Conservation (phyloP, 2,329 filamentous ascomycete genomes). For the Xylogone sp. region DNA sequence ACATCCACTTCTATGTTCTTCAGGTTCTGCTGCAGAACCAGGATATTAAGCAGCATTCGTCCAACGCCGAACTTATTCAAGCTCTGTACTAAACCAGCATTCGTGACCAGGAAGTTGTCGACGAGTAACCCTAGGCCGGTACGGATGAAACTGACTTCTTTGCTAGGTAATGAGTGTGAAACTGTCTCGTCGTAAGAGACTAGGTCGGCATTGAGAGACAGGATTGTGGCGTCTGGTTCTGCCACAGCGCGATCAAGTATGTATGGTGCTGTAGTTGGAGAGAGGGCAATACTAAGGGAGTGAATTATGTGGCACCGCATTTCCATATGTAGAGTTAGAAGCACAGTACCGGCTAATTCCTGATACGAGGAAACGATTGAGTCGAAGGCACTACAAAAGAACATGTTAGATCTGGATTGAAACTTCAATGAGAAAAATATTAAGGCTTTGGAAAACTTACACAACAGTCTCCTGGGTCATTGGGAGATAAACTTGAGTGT, state of each 20-base stretch:
- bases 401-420: constrained; percentile 2
- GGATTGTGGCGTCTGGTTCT: constrained; percentile 74
- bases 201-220: constrained; percentile 80
- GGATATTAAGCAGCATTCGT: constrained; percentile 89
- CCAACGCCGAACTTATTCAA: constrained; percentile 83
- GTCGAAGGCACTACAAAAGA: constrained; percentile 67
- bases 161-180: constrained; percentile 64
- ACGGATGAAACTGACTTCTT: constrained; percentile 73
- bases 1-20: constrained; percentile 82
- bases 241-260: constrained; percentile 67
- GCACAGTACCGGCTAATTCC: constrained; percentile 71
- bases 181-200: constrained; percentile 85
- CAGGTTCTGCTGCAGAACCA: constrained; percentile 93
- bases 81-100: constrained; percentile 65
- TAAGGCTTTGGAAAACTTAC: constrained; percentile 45
- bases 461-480: constrained; percentile 81
- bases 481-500: constrained; percentile 73
- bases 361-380: constrained; percentile 79
- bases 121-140: constrained; percentile 73
- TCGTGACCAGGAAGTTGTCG: constrained; percentile 73
- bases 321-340: constrained; percentile 85
- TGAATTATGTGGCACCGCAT: constrained; percentile 81
- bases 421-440: neutral
- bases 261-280: constrained; percentile 57
- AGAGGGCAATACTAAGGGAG: constrained; percentile 65